These are phyloP conservation scores for Eimeria acervulina DNA, from an alignment of 169 alveolate genomes.

Conservation along the genomic window DNA sequence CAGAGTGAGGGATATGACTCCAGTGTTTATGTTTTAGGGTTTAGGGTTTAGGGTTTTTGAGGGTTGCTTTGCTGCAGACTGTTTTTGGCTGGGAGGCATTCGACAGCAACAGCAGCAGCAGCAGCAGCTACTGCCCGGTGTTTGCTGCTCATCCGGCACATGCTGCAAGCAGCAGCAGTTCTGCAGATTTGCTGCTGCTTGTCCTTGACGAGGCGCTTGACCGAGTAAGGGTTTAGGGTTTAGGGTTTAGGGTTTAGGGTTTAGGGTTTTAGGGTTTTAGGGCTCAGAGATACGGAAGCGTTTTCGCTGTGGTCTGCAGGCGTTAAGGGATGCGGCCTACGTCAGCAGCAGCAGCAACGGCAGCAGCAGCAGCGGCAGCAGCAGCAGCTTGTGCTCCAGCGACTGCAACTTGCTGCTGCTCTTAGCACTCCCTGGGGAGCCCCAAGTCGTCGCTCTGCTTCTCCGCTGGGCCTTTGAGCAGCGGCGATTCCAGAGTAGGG, in stretches of 20 bases:
- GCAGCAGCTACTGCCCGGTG: constrained; percentile 27
- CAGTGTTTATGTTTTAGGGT: constrained; percentile 9
- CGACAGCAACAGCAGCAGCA: constrained; percentile 31
- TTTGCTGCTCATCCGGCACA: constrained; percentile 68
- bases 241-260: constrained; percentile 70
- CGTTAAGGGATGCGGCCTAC: background rate
- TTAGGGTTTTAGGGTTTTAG: constrained; percentile 53
- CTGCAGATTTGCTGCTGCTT: constrained; percentile 57
- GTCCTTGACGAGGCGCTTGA: constrained; percentile 47
- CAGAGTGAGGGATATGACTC: background rate
- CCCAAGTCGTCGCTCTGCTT: constrained; percentile 51
- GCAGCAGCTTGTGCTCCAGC: background rate
- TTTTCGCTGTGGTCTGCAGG: constrained; percentile 24
- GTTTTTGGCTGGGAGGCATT: constrained; percentile 64
- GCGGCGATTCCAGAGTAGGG: constrained; percentile 10
- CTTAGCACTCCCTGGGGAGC: constrained; percentile 49
- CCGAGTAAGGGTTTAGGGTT: constrained; percentile 63
- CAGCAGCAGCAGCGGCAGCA: background rate
- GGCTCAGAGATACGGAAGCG: background rate
- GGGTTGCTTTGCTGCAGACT: constrained; percentile 10
- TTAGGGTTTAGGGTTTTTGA: constrained; percentile 36
- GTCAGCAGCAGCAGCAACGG: background rate
- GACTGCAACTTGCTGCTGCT: constrained; percentile 60
- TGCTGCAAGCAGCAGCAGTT: constrained; percentile 45
- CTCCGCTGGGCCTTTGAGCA: constrained; percentile 76